Conservation (phyloP, 2,329 filamentous ascomycete genomes). For the Talaromyces sp. region DNA sequence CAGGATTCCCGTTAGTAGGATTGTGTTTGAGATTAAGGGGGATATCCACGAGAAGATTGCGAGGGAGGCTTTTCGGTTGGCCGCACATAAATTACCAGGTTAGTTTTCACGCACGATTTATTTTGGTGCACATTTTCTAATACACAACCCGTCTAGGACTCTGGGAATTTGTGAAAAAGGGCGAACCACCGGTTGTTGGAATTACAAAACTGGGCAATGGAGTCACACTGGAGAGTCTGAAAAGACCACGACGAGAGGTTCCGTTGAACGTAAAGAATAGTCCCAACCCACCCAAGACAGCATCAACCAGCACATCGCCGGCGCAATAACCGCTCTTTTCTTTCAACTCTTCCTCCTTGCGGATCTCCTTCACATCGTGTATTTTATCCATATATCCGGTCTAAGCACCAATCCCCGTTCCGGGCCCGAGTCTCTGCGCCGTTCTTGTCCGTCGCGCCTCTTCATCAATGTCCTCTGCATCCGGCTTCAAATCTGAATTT, state of each 20-base stretch:
- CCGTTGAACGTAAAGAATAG: conserved; percentile 37
- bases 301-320: conserved; percentile 33
- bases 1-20: conserved; percentile 81
- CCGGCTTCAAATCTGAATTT: conserved; percentile 29
- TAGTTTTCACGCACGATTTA: conserved; percentile 30
- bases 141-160: conserved; percentile 28
- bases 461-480: conserved; percentile 35
- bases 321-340: conserved; percentile 26
- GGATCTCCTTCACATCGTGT: neutral
- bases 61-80: conserved; percentile 86
- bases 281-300: conserved; percentile 27
- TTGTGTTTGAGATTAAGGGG: conserved; percentile 89
- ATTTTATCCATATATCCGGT: conserved; percentile 6
- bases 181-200: conserved; percentile 82
- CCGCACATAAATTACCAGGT: conserved; percentile 93
- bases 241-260: conserved; percentile 67
- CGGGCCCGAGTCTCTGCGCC: conserved; percentile 51
- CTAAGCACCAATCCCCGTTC: conserved; percentile 53
- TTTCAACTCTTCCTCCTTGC: too few species aligned
- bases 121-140: neutral
- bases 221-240: conserved; percentile 75
- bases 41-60: conserved; percentile 91
- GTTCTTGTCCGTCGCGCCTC: conserved; percentile 41
- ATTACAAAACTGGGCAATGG: conserved; percentile 82
- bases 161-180: conserved; percentile 92